Base-by-base conservation (phyloP, 345 rosid species). In the Salix viminalis region DNA sequence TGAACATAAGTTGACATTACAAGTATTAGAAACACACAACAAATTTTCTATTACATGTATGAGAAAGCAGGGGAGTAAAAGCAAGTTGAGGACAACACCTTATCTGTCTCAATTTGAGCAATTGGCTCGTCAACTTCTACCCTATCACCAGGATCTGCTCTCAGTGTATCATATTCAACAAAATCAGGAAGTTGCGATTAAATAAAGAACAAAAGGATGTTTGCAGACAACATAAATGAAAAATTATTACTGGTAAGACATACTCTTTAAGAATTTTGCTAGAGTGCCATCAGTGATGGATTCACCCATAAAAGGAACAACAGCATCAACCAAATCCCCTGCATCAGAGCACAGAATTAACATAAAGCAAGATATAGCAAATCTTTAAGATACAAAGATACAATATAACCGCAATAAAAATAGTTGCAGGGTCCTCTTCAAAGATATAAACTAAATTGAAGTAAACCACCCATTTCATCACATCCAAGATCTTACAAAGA, bases 61-160 rank as follows among this genome's bases (percentile, higher is more conserved):
- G 9, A 18, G 58, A 67, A 18, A 28, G 6, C 61, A 50, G 30
- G 26, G 42, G 16, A 60, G 9, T 36, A 77, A 60, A 15, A 30
- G 41, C 7, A 73, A 4, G 32, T 62, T 32, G 50, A 41, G 42
- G 60, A 24, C 48, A 58, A 16, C 32, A 96, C 99, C 91, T 96
- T 96, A 86, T 96, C 98, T 4, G 99, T 96, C 83, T 96, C 99
- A 75, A 96, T 91, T 83, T 96, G 98, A 71, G 98, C 99, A 86
- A 93, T 93, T 56, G 94, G 79, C 81, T 96, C 98, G 70, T 96
- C 99, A 61, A 77, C 89, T 84, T 86, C 94, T 6, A 96, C 99
- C 36, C 89, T 84, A 52, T 96, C 99, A 76, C 99, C 99, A 83
- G 98, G 96, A 65, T 91, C 98, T 96, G 88, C 79, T 19, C 84